These are phyloP conservation scores for Komagataella phaffii DNA, from an alignment of 805 yeast species.

Conservation along the genomic window DNA sequence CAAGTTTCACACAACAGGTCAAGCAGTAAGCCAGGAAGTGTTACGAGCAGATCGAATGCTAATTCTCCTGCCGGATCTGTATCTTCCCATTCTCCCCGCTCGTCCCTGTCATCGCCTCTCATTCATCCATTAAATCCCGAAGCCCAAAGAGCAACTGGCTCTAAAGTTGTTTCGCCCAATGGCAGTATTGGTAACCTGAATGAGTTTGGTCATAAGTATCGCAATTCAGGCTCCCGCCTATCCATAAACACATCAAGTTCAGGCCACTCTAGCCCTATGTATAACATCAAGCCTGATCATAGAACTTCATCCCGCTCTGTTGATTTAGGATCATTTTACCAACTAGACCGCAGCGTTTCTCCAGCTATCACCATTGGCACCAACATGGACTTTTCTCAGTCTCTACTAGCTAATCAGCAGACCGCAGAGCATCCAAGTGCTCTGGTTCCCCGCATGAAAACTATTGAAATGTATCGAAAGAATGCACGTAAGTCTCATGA, in stretches of 20 bases:
- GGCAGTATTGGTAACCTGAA: not conserved
- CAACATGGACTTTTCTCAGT: slow-evolving; percentile 3
- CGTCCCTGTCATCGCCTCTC: not conserved
- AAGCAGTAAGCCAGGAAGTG: not conserved
- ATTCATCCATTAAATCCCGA: not conserved
- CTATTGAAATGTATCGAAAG: slow-evolving; percentile 75
- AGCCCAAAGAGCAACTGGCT: not conserved
- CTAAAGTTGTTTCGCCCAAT: not conserved
- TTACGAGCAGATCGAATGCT: not conserved
- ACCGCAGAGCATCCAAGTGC: slow-evolving; percentile 11
- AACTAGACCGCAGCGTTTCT: not conserved
- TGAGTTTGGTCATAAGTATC: not conserved
- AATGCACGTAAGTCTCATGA: slow-evolving; percentile 80
- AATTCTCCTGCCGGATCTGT: not conserved
- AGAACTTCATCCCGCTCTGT: not conserved
- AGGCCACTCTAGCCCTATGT: not conserved
- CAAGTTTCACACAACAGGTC: not conserved
- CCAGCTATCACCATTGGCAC: not conserved
- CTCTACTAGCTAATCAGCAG: slow-evolving; percentile 3
- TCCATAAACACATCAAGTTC: not conserved
- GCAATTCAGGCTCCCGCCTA: not conserved
- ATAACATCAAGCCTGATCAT: not conserved
- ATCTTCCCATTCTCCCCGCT: not conserved
- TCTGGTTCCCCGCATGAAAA: slow-evolving; percentile 63
- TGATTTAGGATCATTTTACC: not conserved